Base-by-base conservation (phyloP, 805 yeast genomes). In the Ogataea neopini region DNA sequence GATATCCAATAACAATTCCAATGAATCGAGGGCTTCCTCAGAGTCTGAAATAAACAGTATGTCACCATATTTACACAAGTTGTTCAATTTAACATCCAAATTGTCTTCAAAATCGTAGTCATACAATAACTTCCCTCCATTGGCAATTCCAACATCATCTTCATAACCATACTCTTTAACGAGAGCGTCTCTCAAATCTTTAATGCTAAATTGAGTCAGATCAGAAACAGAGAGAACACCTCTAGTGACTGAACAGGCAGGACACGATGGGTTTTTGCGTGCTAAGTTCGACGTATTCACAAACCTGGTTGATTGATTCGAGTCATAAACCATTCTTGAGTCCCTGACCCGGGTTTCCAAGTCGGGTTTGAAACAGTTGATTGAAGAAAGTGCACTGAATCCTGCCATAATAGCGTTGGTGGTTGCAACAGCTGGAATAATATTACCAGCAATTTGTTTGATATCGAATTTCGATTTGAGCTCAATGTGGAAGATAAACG, bases 401-500 rank as follows among this genome's bases (percentile, higher is more conserved):
- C 99, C 99, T 0, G 97, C 90, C 57, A 94, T 84, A 11, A 94
- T 84, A 1, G 99, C 98, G 65, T 94, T 94, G 3, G 97, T 92
- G 1, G 99, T 94, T 5, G 99, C 98, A 57, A 95, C 91, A 0
- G 99, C 99, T 0, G 99, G 99, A 34, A 94, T 94, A 58, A 94
- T 94, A 66, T 92, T 94, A 5, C 99, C 99, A 0, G 99, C 99
- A 53, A 92, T 90, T 60, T 87, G 95, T 64, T 94, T 94, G 51
- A 87, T 80, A 50, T 89, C 96, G 62, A 95, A 94, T 50, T 87
- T 84, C 3, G 94, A 75, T 61, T 86, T 84, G 43, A 72, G 56
- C 28, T 83, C 86, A 47, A 91, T 90, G 19, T 75, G 72, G 61
- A 91, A 92, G 2, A 87, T 75, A 41, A 59, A 61, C 0, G 92